Base-by-base conservation (phyloP, 176 grass and related monocot genomes). In the Oryza brachyantha region DNA sequence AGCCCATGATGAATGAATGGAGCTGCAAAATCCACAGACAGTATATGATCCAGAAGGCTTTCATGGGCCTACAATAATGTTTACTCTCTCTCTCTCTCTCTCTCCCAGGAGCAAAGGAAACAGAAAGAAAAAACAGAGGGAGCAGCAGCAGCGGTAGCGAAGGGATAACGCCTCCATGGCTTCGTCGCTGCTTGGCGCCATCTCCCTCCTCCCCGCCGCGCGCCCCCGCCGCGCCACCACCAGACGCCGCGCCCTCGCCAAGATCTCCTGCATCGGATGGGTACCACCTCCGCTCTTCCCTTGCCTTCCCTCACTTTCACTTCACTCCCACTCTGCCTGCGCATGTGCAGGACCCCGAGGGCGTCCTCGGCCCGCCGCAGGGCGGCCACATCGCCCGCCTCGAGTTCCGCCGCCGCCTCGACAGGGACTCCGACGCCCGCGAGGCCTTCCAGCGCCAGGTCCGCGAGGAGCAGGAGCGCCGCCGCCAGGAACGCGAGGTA, bases 221-320 rank as follows among this genome's bases (percentile, higher is more conserved):
- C 69, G n/a, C 52, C 35, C 13, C 40, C 86, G 75, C 12, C 81
- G 81, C 7, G 3, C 64, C 0, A 34, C 64, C 0, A 66, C 74
- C 0, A 57, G 41, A 34, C 86, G 75, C 40, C 86, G 81, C 80
- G 74, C 74, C 68, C 59, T 66, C 41, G 76, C 52, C 24, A 90
- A 90, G 87, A 90, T 90, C 70, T 87, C 80, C 70, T 90, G 88
- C 80, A 73, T 90, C 63, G 88, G 88, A 87, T 90, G 88, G 88
- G 88, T 90, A 57, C 1, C 5, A 7, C 37, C 4, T 6, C 4
- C 37, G 37, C 37, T 6, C 1, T 7, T 3, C 29, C 41, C 3
- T 8, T 12, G 10, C 6, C 7, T 14, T 6, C 4, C 19, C 10
- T 24, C 48, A 25, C 12, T 29, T 27, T 24, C 31, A 25, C 24